Evolutionary conservation across 2,329 filamentous ascomycete species (phyloP).

Genomic region (Pseudovirgaria hyperparasitica): DNA sequence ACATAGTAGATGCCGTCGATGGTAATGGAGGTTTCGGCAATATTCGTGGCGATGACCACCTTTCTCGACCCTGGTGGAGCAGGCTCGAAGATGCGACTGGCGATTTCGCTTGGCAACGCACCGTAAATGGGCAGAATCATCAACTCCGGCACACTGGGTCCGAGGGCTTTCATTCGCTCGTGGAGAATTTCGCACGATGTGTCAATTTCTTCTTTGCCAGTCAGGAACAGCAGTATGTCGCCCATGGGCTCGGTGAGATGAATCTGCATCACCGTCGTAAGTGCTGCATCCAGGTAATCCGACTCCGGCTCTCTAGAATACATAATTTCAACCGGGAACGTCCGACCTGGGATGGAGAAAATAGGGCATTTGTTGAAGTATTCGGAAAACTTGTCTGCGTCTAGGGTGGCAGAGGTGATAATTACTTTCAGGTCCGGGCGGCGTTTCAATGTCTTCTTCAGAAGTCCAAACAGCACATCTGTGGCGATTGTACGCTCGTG

Average conservation of each 20-base stretch:
- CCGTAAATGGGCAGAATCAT: slow-evolving; percentile 95
- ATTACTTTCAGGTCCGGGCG: slow-evolving; percentile 92
- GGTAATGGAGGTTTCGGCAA: slow-evolving; percentile 94
- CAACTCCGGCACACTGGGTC: slow-evolving; percentile 79
- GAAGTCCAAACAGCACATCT: slow-evolving; percentile 90
- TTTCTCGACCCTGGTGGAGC: slow-evolving; percentile 77
- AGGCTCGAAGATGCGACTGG: slow-evolving; percentile 88
- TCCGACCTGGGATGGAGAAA: slow-evolving; percentile 89
- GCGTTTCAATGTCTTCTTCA: slow-evolving; percentile 77
- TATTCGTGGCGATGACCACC: slow-evolving; percentile 96
- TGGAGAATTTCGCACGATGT: slow-evolving; percentile 84
- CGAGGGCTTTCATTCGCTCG: slow-evolving; percentile 92
- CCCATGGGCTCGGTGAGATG: slow-evolving; percentile 84
- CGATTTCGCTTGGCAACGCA: slow-evolving; percentile 82
- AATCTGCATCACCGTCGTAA: slow-evolving; percentile 98
- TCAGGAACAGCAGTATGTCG: slow-evolving; percentile 93
- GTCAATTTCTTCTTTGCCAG: slow-evolving; percentile 96
- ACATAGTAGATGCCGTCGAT: slow-evolving; percentile 98
- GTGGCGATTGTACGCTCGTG: slow-evolving; percentile 96
- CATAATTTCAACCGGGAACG: slow-evolving; percentile 89
- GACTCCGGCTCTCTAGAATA: slow-evolving; percentile 92
- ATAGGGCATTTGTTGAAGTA: slow-evolving; percentile 97
- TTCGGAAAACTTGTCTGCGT: slow-evolving; percentile 92
- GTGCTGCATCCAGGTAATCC: slow-evolving; percentile 84
- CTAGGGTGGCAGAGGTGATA: slow-evolving; percentile 96